Evolutionary conservation across 1,284 basidiomycete species (phyloP).

Genomic region (Ustilago trichophora): DNA sequence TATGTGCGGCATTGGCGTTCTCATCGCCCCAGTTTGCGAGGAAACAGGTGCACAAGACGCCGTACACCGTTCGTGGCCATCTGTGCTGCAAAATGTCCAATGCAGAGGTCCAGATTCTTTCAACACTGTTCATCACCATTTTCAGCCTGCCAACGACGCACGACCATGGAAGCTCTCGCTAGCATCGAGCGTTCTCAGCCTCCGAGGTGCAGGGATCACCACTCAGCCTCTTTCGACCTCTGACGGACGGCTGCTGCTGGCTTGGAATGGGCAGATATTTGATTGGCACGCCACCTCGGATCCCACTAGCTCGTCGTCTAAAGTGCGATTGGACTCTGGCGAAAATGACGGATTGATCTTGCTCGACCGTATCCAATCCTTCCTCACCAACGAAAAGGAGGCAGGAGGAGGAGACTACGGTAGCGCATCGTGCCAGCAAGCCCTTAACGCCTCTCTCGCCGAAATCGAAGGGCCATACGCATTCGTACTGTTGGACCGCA

Average conservation of each 20-base stretch:
- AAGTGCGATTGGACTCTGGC: slow-evolving; percentile 10
- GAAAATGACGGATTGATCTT: slow-evolving; percentile 52
- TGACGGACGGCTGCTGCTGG: slow-evolving; percentile 30
- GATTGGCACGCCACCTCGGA: slow-evolving; percentile 11
- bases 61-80: slow-evolving; percentile 10
- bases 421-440: not conserved
- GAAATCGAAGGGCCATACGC: slow-evolving; percentile 61
- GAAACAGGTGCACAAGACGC: not conserved
- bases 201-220: slow-evolving; percentile 51
- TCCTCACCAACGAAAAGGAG: not conserved
- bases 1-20: slow-evolving; percentile 40
- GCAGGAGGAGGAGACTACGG: not conserved
- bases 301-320: slow-evolving; percentile 6
- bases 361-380: slow-evolving; percentile 28
- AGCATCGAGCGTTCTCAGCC: slow-evolving; percentile 49
- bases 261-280: slow-evolving; percentile 65
- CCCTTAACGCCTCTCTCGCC: slow-evolving; percentile 17
- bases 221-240: slow-evolving; percentile 40
- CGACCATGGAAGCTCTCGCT: slow-evolving; percentile 19
- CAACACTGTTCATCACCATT: slow-evolving; percentile 8
- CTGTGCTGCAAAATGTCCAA: slow-evolving; percentile 20
- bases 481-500: slow-evolving; percentile 52
- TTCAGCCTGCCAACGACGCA: not conserved
- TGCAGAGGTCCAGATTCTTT: slow-evolving; percentile 22
- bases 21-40: slow-evolving; percentile 8